A percentile compares a stretch with the other conserved stretches of the same genome.
phyloP scores from a whole-genome alignment of 768 basidiomycete genomes.

The Pulveroboletus sp. region DNA sequence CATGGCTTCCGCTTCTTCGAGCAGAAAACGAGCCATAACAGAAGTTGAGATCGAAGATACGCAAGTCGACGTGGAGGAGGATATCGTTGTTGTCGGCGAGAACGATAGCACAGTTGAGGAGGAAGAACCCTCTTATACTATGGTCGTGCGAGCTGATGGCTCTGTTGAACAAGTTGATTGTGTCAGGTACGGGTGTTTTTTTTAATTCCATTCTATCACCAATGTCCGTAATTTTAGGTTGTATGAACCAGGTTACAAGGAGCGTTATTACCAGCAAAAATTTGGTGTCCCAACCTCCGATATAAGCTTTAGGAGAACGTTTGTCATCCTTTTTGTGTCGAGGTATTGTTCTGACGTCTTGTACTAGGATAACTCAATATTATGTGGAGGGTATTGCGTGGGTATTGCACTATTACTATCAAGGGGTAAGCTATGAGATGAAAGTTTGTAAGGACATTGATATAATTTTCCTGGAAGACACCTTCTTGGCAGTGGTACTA shows the following conservation, averaged over 20 bases:
- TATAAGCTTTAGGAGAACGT: constrained; percentile 68
- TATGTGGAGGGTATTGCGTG: constrained; percentile 94
- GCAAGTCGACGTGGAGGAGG: constrained; percentile 27
- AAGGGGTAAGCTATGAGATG: constrained; percentile 63
- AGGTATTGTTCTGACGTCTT: constrained; percentile 5
- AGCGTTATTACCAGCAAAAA: constrained; percentile 92
- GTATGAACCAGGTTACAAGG: constrained; percentile 94
- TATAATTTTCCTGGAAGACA: constrained; percentile 42
- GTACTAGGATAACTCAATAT: constrained; percentile 61
- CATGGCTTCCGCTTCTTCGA: constrained; percentile 9
- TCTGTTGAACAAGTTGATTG: constrained; percentile 92
- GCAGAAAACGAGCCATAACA: constrained; percentile 45
- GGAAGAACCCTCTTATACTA: constrained; percentile 46
- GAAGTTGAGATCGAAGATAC: constrained; percentile 41
- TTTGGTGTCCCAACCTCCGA: constrained; percentile 77
- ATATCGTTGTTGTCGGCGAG: constrained; percentile 20
- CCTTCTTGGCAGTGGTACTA: constrained; percentile 99
- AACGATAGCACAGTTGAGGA: constrained; percentile 46
- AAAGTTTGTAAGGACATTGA: constrained; percentile 7
- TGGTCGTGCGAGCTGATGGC: constrained; percentile 86
- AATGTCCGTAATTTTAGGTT: constrained; percentile 46
- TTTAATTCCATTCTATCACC: constrained; percentile 1
- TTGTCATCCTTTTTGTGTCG: constrained; percentile 24
- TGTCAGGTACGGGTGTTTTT: constrained; percentile 63
- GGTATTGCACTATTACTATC: constrained; percentile 98